Conservation (phyloP, 129 eudicot species). For the Kitagawia praeruptora region DNA sequence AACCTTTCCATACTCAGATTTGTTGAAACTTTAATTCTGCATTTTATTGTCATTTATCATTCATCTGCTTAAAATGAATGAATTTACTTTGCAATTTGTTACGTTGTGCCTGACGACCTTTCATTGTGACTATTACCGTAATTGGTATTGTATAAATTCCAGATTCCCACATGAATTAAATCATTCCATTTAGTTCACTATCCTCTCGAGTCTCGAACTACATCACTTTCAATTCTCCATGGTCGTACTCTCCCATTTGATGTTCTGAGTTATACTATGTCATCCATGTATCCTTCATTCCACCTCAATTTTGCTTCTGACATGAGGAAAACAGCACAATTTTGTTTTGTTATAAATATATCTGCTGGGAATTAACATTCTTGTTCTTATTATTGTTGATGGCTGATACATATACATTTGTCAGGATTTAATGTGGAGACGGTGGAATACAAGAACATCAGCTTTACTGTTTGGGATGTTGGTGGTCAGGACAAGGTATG, state of each 20-base stretch:
- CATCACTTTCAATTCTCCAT: too few species aligned
- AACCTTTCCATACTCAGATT: background rate
- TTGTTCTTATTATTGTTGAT: background rate
- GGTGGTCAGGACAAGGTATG: conserved; percentile 28
- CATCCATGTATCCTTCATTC: background rate
- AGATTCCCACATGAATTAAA: background rate
- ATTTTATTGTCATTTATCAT: background rate
- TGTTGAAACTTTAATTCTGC: background rate
- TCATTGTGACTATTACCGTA: background rate
- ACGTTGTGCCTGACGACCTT: background rate
- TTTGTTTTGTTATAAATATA: background rate
- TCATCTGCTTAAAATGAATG: background rate
- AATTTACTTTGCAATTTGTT: background rate
- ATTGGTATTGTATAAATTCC: background rate
- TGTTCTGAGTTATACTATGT: background rate
- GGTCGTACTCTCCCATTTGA: background rate
- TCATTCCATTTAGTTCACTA: background rate
- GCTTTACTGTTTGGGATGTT: conserved; percentile 31
- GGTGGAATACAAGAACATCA: conserved; percentile 18
- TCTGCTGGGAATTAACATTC: background rate
- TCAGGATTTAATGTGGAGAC: conserved; percentile 20
- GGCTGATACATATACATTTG: background rate
- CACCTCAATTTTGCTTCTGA: background rate
- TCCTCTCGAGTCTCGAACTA: background rate
- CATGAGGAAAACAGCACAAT: background rate